Evolutionary conservation across 768 basidiomycete genomes (phyloP).

Genomic region (Rhizopogon rudus): DNA sequence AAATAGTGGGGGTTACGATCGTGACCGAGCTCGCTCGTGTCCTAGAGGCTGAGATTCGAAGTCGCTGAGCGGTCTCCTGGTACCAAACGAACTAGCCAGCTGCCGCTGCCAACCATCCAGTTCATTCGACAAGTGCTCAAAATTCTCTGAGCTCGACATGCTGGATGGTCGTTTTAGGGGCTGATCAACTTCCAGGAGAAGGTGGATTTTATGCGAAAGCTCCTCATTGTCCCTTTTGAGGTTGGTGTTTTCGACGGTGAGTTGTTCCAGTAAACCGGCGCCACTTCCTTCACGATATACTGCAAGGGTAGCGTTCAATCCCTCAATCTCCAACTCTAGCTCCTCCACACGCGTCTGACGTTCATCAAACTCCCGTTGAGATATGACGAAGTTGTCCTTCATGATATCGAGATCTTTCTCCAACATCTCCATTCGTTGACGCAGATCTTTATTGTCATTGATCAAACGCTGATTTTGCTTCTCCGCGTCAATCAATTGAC

Average conservation of each 20-base stretch:
- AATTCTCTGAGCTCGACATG: slow-evolving; percentile 81
- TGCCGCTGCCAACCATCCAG: slow-evolving; percentile 86
- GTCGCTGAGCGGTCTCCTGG: slow-evolving; percentile 65
- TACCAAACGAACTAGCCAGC: slow-evolving; percentile 73
- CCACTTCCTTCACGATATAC: slow-evolving; percentile 74
- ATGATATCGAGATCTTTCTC: slow-evolving; percentile 72
- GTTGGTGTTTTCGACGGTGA: slow-evolving; percentile 74
- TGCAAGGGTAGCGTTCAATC: slow-evolving; percentile 64
- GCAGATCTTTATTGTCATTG: slow-evolving; percentile 73
- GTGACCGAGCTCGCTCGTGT: slow-evolving; percentile 58
- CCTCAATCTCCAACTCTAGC: slow-evolving; percentile 75
- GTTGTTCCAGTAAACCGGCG: slow-evolving; percentile 74
- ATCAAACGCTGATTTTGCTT: slow-evolving; percentile 68
- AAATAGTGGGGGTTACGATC: slow-evolving; percentile 31
- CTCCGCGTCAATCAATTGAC: slow-evolving; percentile 73
- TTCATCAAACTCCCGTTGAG: slow-evolving; percentile 78
- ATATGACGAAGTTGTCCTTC: slow-evolving; percentile 62
- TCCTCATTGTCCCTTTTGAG: slow-evolving; percentile 86
- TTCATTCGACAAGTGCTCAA: slow-evolving; percentile 76
- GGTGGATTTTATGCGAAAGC: slow-evolving; percentile 85
- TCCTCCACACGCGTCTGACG: slow-evolving; percentile 73
- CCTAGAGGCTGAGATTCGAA: slow-evolving; percentile 54
- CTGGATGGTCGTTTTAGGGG: slow-evolving; percentile 69
- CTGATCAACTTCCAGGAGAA: slow-evolving; percentile 84
- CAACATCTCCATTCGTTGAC: slow-evolving; percentile 63